These are phyloP conservation scores for Solanum megistacrolobum DNA, from an alignment of 257 asterid genomes.

Conservation along the genomic window DNA sequence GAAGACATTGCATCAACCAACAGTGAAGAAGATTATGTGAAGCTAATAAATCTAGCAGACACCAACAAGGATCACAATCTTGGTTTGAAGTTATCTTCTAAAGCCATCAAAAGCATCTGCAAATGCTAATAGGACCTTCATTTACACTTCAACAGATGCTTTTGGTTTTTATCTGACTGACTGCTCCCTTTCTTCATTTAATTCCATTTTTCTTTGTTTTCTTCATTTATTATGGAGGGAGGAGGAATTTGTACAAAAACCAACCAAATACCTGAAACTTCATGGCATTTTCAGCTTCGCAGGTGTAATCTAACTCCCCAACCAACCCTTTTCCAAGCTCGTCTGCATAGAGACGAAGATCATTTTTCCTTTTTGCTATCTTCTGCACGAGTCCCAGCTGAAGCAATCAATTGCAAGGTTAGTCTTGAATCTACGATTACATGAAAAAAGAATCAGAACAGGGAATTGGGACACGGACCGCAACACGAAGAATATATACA, in stretches of 20 bases:
- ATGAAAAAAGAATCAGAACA: neutral
- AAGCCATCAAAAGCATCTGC: neutral
- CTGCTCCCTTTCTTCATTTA: neutral
- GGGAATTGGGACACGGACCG: slow-evolving; percentile 50
- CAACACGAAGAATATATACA: slow-evolving; percentile 80
- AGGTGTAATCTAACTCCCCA: slow-evolving; percentile 91
- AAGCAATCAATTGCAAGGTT: slow-evolving; percentile 17
- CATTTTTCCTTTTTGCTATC: slow-evolving; percentile 76
- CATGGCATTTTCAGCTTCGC: slow-evolving; percentile 85
- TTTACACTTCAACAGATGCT: neutral
- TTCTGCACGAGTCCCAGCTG: slow-evolving; percentile 85
- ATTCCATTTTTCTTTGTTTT: neutral
- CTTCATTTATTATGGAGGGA: neutral
- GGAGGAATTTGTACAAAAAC: neutral
- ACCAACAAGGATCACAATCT: neutral
- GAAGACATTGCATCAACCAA: neutral
- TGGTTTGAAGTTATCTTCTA: neutral
- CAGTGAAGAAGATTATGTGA: neutral
- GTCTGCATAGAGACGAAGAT: slow-evolving; percentile 85
- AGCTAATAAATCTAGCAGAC: neutral
- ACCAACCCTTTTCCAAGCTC: slow-evolving; percentile 93
- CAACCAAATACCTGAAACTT: slow-evolving; percentile 55
- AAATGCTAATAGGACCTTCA: neutral
- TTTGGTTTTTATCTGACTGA: neutral
- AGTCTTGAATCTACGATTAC: slow-evolving; percentile 15